These are phyloP conservation scores for Leccinum rimulosum DNA, from an alignment of 768 basidiomycete species.

Conservation along the genomic window DNA sequence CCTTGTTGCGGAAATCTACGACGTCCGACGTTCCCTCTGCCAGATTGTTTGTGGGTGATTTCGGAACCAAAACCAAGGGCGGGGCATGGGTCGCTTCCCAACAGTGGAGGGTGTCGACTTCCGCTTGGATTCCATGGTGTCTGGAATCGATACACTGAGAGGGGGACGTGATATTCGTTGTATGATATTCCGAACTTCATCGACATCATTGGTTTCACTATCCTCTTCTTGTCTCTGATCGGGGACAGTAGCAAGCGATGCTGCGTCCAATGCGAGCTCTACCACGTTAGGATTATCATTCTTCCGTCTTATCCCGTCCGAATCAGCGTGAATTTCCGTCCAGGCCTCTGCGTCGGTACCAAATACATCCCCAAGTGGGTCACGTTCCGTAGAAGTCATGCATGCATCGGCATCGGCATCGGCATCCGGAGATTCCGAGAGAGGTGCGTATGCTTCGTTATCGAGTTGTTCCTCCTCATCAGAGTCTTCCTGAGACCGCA, in stretches of 20 bases:
- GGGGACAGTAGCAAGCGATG: slow-evolving; percentile 31
- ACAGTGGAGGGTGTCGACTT: slow-evolving; percentile 36
- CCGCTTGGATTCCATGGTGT: slow-evolving; percentile 35
- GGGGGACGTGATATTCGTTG: slow-evolving; percentile 39
- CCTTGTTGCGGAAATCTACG: slow-evolving; percentile 13
- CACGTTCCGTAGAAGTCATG: slow-evolving; percentile 37
- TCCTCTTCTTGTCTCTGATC: slow-evolving; percentile 25
- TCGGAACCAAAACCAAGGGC: slow-evolving; percentile 51
- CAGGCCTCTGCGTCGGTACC: slow-evolving; percentile 65
- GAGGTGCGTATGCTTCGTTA: slow-evolving; percentile 26
- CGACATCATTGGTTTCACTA: slow-evolving; percentile 34
- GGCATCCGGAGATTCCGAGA: slow-evolving; percentile 24
- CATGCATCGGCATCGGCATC: slow-evolving; percentile 35
- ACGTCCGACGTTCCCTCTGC: slow-evolving; percentile 22
- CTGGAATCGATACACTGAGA: slow-evolving; percentile 38
- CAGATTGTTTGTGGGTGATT: slow-evolving; percentile 30
- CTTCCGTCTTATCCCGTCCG: slow-evolving; percentile 25
- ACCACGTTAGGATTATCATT: slow-evolving; percentile 43
- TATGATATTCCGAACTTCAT: slow-evolving; percentile 36
- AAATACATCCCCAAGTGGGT: slow-evolving; percentile 62
- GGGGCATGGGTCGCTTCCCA: slow-evolving; percentile 28
- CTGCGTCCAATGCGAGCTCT: slow-evolving; percentile 50
- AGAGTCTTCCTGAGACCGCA: slow-evolving; percentile 24
- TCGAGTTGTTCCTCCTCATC: slow-evolving; percentile 30
- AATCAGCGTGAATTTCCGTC: slow-evolving; percentile 48